A percentile compares a stretch with the other conserved stretches of the same genome.
Conservation (phyloP, 495 filamentous ascomycete genomes). For the Daldinia vernicosa region DNA sequence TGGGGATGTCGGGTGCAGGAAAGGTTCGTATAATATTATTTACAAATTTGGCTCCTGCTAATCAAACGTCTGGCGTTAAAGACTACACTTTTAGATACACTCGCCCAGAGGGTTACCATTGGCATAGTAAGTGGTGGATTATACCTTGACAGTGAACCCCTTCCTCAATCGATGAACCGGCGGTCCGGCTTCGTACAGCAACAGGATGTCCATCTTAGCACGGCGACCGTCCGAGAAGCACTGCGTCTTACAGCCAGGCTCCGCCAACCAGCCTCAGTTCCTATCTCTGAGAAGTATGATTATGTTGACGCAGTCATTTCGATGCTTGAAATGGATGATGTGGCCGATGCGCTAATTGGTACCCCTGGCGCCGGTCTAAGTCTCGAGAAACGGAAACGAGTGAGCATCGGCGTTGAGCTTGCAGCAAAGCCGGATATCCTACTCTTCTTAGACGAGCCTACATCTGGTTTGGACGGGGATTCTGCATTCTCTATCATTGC, state of each 20-base stretch:
- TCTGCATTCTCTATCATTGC: conserved; percentile 74
- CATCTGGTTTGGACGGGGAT: conserved; percentile 77
- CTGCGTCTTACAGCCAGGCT: conserved; percentile 73
- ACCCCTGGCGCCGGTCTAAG: conserved; percentile 65
- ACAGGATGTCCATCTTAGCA: conserved; percentile 75
- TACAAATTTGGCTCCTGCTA: neutral
- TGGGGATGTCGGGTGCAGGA: conserved; percentile 74
- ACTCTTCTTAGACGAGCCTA: conserved; percentile 82
- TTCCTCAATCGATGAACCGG: conserved; percentile 70
- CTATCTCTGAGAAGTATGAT: conserved; percentile 68
- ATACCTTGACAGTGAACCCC: conserved; percentile 69
- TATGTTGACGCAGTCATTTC: conserved; percentile 80
- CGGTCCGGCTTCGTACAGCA: conserved; percentile 76
- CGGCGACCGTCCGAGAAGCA: conserved; percentile 75
- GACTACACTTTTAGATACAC: conserved; percentile 71
- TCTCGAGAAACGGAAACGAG: conserved; percentile 55
- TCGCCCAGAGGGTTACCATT: conserved; percentile 67
- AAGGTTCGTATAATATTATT: conserved; percentile 38
- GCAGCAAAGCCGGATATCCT: conserved; percentile 77
- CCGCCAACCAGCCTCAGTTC: conserved; percentile 68
- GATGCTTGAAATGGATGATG: conserved; percentile 74
- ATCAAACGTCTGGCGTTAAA: conserved; percentile 35
- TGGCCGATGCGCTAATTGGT: conserved; percentile 77
- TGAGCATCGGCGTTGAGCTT: conserved; percentile 83
- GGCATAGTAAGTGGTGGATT: conserved; percentile 70